Base-by-base conservation (phyloP, 768 basidiomycete genomes). In the Auriscalpium microsporum region DNA sequence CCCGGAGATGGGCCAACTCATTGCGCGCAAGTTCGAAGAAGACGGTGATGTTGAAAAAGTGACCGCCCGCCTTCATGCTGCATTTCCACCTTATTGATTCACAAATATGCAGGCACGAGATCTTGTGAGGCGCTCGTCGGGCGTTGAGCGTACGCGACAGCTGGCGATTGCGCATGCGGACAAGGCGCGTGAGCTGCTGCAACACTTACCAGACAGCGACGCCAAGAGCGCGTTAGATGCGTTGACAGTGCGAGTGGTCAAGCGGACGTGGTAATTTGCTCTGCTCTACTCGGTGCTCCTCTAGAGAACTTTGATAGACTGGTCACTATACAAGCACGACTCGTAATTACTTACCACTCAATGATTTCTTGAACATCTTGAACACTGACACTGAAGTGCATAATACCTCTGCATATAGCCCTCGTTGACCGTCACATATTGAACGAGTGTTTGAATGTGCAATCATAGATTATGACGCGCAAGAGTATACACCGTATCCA, bases 31-130 rank as follows among this genome's bases (percentile, higher is more conserved):
- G 71, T 93, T 95, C 70, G 72, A 78, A 21, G 70, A 77, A 10
- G 77, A 81, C 34, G 93, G 91, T 21, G 94, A 98, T 64, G 82
- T 89, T 46, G 86, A 94, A 58, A 70, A 75, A 60, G 92, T 91
- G 69, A 84, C 62, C 10, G 14, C 23, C 11, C 33, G 19, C 53
- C 51, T 10, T 33, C 13, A 45, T 10, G 0, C 34, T 36, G 35
- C 50, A 36, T 35, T 44, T 50, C 7, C n/a, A 14, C 35, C 10
- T 47, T 28, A 33, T 49, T 37, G 42, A 44, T 33, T 28, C 46
- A 33, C 14, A 56, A 21, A 10, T 16, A 23, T 37, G 17, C 53
- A 93, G 90, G 88, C 86, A 10, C 68, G 82, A 44, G 75, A 86
- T 28, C 74, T 82, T 57, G 85, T 94, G 40, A 76, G 77, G 23